Evolutionary conservation across 768 basidiomycete genomes (phyloP), one percentile per base, ranked within the genome.

Genomic region (Tulasnella sp.): DNA sequence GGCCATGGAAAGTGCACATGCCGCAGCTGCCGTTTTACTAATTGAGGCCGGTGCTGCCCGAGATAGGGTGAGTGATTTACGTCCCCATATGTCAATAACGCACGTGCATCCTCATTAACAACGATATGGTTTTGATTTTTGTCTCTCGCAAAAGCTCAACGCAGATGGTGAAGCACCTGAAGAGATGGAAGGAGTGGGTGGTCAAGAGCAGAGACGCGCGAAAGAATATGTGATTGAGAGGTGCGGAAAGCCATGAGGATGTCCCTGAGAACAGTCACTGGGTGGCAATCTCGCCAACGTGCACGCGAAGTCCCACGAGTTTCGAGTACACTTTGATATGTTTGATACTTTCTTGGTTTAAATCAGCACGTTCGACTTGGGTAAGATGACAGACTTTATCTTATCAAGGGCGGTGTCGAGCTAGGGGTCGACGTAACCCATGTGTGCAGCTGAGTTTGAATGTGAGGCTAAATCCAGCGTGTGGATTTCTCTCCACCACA

Each of bases 11-110:
- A 90, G 86, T 48, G 93, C 82, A 15, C 86, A 96, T 62, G 93
- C 87, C 12, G 81, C 89, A 62, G 84, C 80, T 13, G 93, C 93
- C 8, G 84, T 90, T 2, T 64, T 84, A 44, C 73, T 99, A 45
- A 93, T 99, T 54, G 88, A 93, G 63, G 92, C 89, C 40, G 93
- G 93, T 16, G 92, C 92, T 6, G 93, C 96, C 71, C 79, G 93
- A 27, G 76, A 75, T 57, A 74, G 87, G 59, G 91, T 92, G 66
- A 57, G 85, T 71, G 24, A 7, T 25, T 25, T 43, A 10, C 6
- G n/a, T 22, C 5, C 16, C 50, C 12, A 9, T 19, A 27, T 41
- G 6, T 12, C 37, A 37, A 15, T 16, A 15, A 28, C 5, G 7
- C 35, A 42, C 3, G 27, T 20, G 47, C 44, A 25, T 35, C 16